Evolutionary conservation across 2,329 filamentous ascomycete species (phyloP).

Genomic region (Rachicladosporium sp.): DNA sequence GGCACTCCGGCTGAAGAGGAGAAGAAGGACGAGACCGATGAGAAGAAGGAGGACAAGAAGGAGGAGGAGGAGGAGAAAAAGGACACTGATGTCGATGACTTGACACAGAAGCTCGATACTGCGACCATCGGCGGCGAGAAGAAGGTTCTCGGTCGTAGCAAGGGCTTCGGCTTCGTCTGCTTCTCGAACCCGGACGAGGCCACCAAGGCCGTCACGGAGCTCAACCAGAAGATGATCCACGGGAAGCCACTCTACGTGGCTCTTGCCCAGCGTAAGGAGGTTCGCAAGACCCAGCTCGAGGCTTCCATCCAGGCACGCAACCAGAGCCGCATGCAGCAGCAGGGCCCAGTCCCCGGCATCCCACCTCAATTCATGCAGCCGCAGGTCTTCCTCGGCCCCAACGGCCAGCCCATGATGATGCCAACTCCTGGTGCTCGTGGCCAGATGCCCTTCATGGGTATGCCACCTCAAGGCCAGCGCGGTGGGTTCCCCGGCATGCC

Average conservation of each 20-base stretch:
- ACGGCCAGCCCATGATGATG: slow-evolving; percentile 55
- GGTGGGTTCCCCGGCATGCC: slow-evolving; percentile 76
- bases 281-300: slow-evolving; percentile 97
- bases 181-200: slow-evolving; percentile 99
- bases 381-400: slow-evolving; percentile 79
- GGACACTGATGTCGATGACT: slow-evolving; percentile 37
- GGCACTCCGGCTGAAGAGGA: slow-evolving; percentile 28
- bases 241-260: slow-evolving; percentile 96
- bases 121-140: slow-evolving; percentile 46
- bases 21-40: slow-evolving; percentile 37
- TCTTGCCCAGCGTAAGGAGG: slow-evolving; percentile 97
- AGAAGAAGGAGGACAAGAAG: slow-evolving; percentile 40
- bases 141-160: slow-evolving; percentile 84
- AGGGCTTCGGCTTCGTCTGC: slow-evolving; percentile 99
- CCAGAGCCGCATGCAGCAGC: slow-evolving; percentile 96
- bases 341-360: slow-evolving; percentile 70
- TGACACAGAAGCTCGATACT: slow-evolving; percentile 40
- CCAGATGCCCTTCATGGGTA: slow-evolving; percentile 49
- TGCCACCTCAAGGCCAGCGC: slow-evolving; percentile 63
- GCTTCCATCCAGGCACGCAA: slow-evolving; percentile 98
- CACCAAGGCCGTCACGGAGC: slow-evolving; percentile 96
- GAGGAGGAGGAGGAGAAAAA: slow-evolving; percentile 46
- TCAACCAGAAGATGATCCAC: slow-evolving; percentile 99
- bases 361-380: slow-evolving; percentile 65
- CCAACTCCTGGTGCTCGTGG: slow-evolving; percentile 37